Percentiles rank a stretch among this genome's conserved stretches.
phyloP scores from a whole-genome alignment of 2,329 filamentous ascomycete genomes.

The Metarhizium album region DNA sequence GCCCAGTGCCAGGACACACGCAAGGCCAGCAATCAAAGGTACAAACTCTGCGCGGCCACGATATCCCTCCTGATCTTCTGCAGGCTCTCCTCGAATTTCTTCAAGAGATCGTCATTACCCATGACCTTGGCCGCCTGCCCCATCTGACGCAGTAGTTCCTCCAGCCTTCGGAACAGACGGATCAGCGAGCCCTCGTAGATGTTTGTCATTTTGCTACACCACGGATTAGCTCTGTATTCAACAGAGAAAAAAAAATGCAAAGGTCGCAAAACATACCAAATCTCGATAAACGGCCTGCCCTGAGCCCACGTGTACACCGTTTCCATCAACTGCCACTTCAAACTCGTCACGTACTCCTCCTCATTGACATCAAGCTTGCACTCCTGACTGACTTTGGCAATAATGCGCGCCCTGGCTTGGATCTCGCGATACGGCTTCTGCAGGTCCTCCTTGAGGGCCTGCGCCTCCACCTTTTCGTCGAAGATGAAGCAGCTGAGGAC shows the following conservation, averaged over 20 bases:
- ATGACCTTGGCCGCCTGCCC: slow-evolving; percentile 94
- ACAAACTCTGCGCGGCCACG: slow-evolving; percentile 87
- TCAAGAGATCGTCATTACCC: slow-evolving; percentile 87
- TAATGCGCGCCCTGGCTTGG: slow-evolving; percentile 71
- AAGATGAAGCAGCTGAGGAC: slow-evolving; percentile 93
- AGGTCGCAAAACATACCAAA: slow-evolving; percentile 59
- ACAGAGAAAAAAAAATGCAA: not conserved
- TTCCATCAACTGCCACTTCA: slow-evolving; percentile 96
- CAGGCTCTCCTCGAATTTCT: slow-evolving; percentile 82
- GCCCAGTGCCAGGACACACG: not conserved
- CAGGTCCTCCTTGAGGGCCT: slow-evolving; percentile 70
- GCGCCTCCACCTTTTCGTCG: slow-evolving; percentile 83
- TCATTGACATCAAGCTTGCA: slow-evolving; percentile 92
- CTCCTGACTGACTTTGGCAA: slow-evolving; percentile 90
- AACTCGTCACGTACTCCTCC: slow-evolving; percentile 78
- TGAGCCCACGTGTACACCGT: slow-evolving; percentile 89
- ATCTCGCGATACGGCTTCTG: slow-evolving; percentile 79
- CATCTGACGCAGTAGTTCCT: slow-evolving; percentile 91
- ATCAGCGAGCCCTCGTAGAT: slow-evolving; percentile 96
- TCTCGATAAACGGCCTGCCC: slow-evolving; percentile 80
- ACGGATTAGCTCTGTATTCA: not conserved
- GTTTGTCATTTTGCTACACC: slow-evolving; percentile 88
- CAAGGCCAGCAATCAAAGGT: slow-evolving; percentile 47
- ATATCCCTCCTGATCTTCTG: slow-evolving; percentile 85
- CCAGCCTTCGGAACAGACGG: slow-evolving; percentile 86